Percentiles rank a stretch among this genome's conserved stretches.
phyloP scores from a whole-genome alignment of 2,329 filamentous ascomycete species.

The Chrysoporthe cubensis region DNA sequence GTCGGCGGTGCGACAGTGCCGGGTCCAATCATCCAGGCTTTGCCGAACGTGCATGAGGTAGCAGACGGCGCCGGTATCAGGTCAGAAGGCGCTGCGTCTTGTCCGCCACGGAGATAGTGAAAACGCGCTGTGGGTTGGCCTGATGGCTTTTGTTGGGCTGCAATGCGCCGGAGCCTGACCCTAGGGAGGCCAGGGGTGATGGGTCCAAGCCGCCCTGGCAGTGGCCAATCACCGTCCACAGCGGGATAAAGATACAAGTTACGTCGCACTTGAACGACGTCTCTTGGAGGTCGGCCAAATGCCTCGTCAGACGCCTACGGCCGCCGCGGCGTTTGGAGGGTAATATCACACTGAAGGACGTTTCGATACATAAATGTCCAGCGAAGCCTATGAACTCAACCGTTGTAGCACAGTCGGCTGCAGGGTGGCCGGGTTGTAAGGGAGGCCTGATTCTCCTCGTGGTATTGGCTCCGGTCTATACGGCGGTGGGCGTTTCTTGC shows the following conservation, averaged over 20 bases:
- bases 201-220: constrained; percentile 4
- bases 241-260: background rate
- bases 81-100: background rate
- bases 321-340: too few relatives aligned
- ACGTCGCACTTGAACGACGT: constrained; percentile 5
- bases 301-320: background rate
- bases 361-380: background rate
- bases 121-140: background rate
- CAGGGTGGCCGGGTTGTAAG: too few relatives aligned
- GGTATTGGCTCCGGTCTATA: background rate
- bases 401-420: background rate
- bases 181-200: constrained; percentile 9
- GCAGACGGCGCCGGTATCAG: background rate
- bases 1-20: background rate
- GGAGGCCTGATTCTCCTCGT: background rate
- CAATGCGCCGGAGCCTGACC: constrained; percentile 5
- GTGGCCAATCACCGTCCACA: background rate
- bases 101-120: background rate
- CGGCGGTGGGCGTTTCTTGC: too few relatives aligned
- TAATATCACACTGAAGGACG: too few relatives aligned
- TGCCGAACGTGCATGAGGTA: background rate
- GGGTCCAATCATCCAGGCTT: background rate
- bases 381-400: background rate
- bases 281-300: background rate
- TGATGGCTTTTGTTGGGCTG: constrained; percentile 9